A percentile compares a stretch with the other conserved stretches of the same genome.
Evolutionary conservation across 768 basidiomycete genomes (phyloP).

Genomic region (Strobilomyces confusus): DNA sequence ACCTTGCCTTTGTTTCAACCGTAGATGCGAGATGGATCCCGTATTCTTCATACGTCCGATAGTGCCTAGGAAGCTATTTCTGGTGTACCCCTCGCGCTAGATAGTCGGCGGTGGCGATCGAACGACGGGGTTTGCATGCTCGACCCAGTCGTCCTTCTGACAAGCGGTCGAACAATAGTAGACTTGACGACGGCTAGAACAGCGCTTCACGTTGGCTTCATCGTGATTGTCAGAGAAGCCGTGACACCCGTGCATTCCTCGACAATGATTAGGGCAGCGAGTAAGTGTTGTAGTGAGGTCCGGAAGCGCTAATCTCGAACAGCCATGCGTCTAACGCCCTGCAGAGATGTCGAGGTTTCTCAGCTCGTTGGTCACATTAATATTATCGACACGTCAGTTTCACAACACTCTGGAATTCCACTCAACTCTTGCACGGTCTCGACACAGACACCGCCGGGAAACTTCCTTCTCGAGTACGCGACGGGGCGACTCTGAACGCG

Average conservation of each 20-base stretch:
- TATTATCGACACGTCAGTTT: too few species aligned
- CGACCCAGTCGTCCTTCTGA: background rate
- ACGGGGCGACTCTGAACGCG: too few species aligned
- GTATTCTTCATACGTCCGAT: background rate
- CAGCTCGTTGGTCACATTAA: too few species aligned
- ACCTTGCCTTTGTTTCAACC: background rate
- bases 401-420: too few species aligned
- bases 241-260: background rate
- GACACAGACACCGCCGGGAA: too few species aligned
- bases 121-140: background rate
- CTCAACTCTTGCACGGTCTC: too few species aligned
- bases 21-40: background rate
- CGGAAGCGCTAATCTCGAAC: too few species aligned
- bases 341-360: too few species aligned
- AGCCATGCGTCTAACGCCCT: too few species aligned
- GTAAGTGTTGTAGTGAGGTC: too few species aligned
- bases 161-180: background rate
- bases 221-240: background rate
- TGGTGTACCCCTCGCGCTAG: background rate
- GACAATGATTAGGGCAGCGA: background rate
- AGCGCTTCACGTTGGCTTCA: background rate
- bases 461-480: too few species aligned
- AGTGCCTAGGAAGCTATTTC: background rate
- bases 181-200: background rate
- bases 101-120: background rate